phyloP scores from a whole-genome alignment of 306 rosid species.

The Dicorynia guianensis region DNA sequence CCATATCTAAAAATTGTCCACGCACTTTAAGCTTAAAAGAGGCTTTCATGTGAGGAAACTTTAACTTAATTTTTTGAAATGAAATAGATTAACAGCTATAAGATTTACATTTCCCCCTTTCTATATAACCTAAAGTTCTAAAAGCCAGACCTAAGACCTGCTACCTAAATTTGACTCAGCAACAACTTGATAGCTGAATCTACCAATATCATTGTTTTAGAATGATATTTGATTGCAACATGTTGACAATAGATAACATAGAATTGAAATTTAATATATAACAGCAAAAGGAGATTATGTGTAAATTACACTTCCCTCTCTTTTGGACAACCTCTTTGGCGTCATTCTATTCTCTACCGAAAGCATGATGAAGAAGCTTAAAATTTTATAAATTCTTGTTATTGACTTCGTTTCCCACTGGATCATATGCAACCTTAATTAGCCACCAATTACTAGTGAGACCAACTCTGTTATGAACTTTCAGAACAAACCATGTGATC shows the following conservation, averaged over 20 bases:
- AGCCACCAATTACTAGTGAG: background rate
- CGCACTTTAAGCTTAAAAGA: too few species aligned
- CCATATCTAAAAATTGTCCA: too few species aligned
- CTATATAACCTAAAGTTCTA: too few species aligned
- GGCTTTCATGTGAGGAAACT: background rate
- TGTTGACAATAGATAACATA: background rate
- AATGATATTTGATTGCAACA: background rate
- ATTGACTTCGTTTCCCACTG: background rate
- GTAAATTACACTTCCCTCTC: background rate
- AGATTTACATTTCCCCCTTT: background rate
- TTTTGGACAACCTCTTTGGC: background rate
- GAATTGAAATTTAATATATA: too few species aligned
- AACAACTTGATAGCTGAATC: slow-evolving; percentile 24
- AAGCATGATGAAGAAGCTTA: too few species aligned
- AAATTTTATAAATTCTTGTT: too few species aligned
- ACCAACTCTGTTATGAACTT: background rate
- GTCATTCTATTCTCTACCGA: too few species aligned
- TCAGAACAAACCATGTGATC: too few species aligned
- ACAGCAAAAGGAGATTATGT: background rate
- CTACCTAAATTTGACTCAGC: slow-evolving; percentile 30
- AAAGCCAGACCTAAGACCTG: background rate
- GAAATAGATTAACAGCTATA: background rate
- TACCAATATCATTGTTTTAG: background rate
- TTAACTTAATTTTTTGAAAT: too few species aligned
- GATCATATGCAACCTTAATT: too few species aligned